Conservation (phyloP, 345 rosid genomes). For the Psidium friedrichsthalianum region DNA sequence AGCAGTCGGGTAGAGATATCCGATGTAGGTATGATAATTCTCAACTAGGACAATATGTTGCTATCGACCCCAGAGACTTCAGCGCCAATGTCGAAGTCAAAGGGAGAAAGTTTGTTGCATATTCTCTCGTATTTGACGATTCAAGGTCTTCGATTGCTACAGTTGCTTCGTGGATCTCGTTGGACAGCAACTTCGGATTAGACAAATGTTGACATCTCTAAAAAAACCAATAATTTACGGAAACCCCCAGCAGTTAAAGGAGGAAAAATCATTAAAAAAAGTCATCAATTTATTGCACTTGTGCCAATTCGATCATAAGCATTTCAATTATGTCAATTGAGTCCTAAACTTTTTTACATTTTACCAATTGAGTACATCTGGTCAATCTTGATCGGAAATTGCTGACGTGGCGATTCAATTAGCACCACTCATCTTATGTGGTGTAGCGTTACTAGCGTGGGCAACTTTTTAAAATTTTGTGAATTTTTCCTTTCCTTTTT, state of each 20-base stretch:
- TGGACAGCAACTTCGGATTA: background rate
- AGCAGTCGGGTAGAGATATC: background rate
- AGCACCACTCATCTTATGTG: too few species aligned
- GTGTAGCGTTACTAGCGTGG: fast-evolving
- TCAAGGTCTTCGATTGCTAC: background rate
- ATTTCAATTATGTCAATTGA: too few species aligned
- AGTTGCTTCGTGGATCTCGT: background rate
- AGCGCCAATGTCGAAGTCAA: background rate
- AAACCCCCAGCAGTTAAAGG: background rate
- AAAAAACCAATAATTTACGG: background rate
- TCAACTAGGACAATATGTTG: background rate
- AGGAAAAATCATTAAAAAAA: background rate
- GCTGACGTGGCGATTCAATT: too few species aligned
- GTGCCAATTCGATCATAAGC: too few species aligned
- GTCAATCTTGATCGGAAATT: too few species aligned
- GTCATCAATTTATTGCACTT: too few species aligned
- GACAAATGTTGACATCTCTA: background rate
- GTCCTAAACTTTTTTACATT: too few species aligned
- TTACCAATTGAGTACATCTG: too few species aligned
- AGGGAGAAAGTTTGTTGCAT: background rate
- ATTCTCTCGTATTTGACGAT: background rate
- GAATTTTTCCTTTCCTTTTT: too few species aligned
- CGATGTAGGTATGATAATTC: background rate
- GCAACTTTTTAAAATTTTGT: too few species aligned
- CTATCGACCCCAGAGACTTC: background rate